Base-by-base conservation (phyloP, 768 basidiomycete genomes). In the Lentinula sp. region DNA sequence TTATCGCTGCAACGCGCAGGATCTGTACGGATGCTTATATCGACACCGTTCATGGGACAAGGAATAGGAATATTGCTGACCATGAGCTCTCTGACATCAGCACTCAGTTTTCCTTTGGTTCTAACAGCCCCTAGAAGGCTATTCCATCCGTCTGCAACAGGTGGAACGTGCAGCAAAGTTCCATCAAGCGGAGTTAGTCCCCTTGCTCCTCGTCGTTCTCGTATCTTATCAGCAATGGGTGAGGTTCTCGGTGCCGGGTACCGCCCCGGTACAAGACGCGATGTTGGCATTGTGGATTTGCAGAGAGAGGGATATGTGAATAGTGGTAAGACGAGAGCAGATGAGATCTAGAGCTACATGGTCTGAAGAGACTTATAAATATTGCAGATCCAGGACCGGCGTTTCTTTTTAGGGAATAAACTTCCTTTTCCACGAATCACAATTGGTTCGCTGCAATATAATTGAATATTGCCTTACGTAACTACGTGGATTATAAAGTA, bases 131-230 rank as follows among this genome's bases (percentile, higher is more conserved):
- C 81, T 37, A 82, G 69, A 3, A 84, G 73, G 3, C 73, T 72
- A 63, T 81, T 82, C 76, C 80, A 84, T 3, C 81, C 82, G 6
- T 76, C 75, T 3, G 81, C 82, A 35, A 79, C 72, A 1, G 75
- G 72, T 0, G 81, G 80, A 15, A 78, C 75, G 64, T 82, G 81
- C 1, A 83, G 70, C 8, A 84, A 68, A 18, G 78, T 75, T 3
- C 74, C 79, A 65, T 84, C 82, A 21, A 84, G 75, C 0, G 78
- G 74, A 8, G 80, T 82, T 31, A 84, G 70, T 0, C 81, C 81
- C 32, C 81, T 70, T 48, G 70, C 72, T 32, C 80, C 82, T 23
- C 82, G 76, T 56, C 82, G 75, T 61, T 71, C 73, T 40, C 80
- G 75, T 54, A 84, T 84, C 1, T 74, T 72, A 69, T 84, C 81